Evolutionary conservation across 1,284 basidiomycete species (phyloP), one percentile per base, ranked within the genome.

Genomic region (Puccinia polysora): DNA sequence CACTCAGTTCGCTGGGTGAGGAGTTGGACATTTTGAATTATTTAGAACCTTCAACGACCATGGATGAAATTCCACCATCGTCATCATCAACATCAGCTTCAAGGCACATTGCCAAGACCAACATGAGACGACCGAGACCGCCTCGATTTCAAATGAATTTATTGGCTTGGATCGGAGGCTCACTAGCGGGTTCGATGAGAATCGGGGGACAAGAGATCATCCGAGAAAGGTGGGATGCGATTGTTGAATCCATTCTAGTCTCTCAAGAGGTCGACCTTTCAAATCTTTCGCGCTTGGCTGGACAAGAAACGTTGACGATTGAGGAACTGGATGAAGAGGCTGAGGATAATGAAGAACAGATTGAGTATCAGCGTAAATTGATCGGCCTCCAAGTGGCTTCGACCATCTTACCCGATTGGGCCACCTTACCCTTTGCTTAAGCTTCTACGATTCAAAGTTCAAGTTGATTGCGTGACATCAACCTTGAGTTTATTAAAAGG

Each of bases 191-290:
- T 2, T 2, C 56, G 4, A 59, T 59, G 56, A 36, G 56, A 38
- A 59, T 59, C n/a, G 56, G 56, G 20, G 56, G 56, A 25, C 28
- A 59, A 59, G 56, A 59, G 40, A 36, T 59, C 6, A 34, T 59
- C 5, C 14, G 56, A 60, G 34, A 40, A 60, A 4, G 43, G 3
- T 60, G 34, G 58, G 34, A 60, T 7, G 15, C 34, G 4, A 32
- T 40, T 7, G 32, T 60, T 4, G 58, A 20, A 56, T 18, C 53
- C 43, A 30, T 14, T 40, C 23, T 60, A 23, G 5, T 60, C 15
- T 40, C 36, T 4, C 6, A 60, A 40, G 58, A 60, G 2, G 4
- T 60, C n/a, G 58, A 28, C 15, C 18, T 34, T n/a, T 45, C n/a
- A 45, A 45, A 10, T 10, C 43, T 10, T 10, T 10, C 10, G 43